phyloP scores from a whole-genome alignment of 1,139 yeast species.

The Diutina rugosa region DNA sequence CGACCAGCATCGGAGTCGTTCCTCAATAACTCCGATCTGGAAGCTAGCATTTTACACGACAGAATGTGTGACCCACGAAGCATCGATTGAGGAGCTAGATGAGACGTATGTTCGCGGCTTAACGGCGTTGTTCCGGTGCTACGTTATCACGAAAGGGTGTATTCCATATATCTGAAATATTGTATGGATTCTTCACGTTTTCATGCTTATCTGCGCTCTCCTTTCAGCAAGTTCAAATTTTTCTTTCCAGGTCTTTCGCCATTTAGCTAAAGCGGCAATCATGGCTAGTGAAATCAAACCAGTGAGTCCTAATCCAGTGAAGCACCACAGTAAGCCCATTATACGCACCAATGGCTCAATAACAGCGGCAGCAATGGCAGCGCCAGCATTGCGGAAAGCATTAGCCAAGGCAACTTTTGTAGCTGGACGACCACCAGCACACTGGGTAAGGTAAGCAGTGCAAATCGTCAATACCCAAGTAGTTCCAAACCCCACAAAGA shows the following conservation, averaged over 20 bases:
- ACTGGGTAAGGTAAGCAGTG: not conserved
- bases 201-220: not conserved
- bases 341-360: not conserved
- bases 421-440: not conserved
- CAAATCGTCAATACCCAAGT: conserved; percentile 1
- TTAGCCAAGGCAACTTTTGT: not conserved
- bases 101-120: no score
- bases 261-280: not conserved
- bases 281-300: not conserved
- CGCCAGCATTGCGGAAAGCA: not conserved
- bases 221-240: not conserved
- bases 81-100: no score
- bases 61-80: not conserved
- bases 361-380: not conserved
- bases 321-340: conserved; percentile 1
- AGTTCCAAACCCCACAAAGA: not conserved
- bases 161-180: not conserved
- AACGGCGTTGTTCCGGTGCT: no score
- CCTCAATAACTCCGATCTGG: no score
- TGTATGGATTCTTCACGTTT: not conserved
- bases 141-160: no score
- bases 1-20: no score
- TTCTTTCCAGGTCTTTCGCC: not conserved
- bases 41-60: no score
- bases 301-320: not conserved